Conservation (phyloP, 441 rosid species). For the Populus hybrid region DNA sequence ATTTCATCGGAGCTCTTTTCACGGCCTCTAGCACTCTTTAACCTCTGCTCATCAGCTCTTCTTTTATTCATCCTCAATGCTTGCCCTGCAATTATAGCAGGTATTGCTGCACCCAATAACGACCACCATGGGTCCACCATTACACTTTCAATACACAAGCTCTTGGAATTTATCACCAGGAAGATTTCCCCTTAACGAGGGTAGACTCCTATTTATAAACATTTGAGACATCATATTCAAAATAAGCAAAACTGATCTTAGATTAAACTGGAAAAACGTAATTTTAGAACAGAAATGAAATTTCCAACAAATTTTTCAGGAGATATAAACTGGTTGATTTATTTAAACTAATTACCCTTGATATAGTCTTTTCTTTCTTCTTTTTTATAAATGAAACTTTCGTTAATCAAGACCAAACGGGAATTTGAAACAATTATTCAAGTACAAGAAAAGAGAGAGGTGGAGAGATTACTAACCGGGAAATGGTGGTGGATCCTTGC, state of each 20-base stretch:
- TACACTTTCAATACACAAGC: not conserved
- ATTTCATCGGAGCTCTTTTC: constrained; percentile 48
- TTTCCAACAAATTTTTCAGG: not conserved
- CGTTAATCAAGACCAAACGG: not conserved
- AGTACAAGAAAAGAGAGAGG: not conserved
- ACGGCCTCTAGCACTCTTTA: constrained; percentile 44
- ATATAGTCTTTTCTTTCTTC: too few relatives aligned
- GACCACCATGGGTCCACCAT: constrained; percentile 68
- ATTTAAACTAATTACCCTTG: not conserved
- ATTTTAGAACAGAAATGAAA: not conserved
- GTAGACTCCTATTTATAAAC: not conserved
- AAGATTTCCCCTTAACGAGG: not conserved
- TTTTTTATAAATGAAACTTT: not conserved
- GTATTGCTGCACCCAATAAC: constrained; percentile 42
- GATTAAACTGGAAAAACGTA: not conserved
- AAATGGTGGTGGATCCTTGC: not conserved
- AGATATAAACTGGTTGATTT: not conserved
- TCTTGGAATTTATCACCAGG: not conserved
- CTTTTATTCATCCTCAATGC: constrained; percentile 45
- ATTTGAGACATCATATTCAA: not conserved
- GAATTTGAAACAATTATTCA: not conserved
- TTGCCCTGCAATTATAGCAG: constrained; percentile 47
- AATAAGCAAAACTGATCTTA: not conserved
- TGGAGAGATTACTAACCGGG: not conserved
- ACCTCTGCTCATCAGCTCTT: constrained; percentile 46